These are phyloP conservation scores for Mucor plumbeus DNA, from an alignment of 371 early-diverging fungal species.

Conservation along the genomic window DNA sequence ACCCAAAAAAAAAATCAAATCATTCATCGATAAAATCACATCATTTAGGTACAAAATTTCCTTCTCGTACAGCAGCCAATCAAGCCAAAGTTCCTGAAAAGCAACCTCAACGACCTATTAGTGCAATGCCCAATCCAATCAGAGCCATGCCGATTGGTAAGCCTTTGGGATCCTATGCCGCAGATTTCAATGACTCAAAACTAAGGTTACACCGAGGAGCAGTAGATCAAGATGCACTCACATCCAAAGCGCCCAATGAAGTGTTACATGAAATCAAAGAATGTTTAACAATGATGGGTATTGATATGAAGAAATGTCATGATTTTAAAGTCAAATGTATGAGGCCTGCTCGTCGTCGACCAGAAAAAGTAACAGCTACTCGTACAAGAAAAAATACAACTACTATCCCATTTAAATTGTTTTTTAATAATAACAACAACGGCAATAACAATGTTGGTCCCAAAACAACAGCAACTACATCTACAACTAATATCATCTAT, in stretches of 20 bases:
- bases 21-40: conserved; percentile 12
- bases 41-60: conserved; percentile 9
- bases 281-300: conserved; percentile 67
- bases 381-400: conserved; percentile 20
- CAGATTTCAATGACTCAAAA: conserved; percentile 47
- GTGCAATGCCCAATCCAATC: conserved; percentile 24
- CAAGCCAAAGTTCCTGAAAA: conserved; percentile 19
- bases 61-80: neutral
- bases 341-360: conserved; percentile 48
- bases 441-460: conserved; percentile 20
- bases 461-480: neutral
- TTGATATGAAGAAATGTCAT: conserved; percentile 69
- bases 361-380: neutral
- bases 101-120: conserved; percentile 39
- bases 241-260: conserved; percentile 74
- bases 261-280: conserved; percentile 72
- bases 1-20: neutral
- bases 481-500: conserved; percentile 61
- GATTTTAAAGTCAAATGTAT: conserved; percentile 78
- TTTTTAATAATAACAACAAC: neutral
- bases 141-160: conserved; percentile 32
- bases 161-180: conserved; percentile 25
- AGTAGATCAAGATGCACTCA: conserved; percentile 77
- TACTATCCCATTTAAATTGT: conserved; percentile 20
- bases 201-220: conserved; percentile 81